Base-by-base conservation (phyloP, 805 yeast genomes). In the Danielozyma ontarioensis region DNA sequence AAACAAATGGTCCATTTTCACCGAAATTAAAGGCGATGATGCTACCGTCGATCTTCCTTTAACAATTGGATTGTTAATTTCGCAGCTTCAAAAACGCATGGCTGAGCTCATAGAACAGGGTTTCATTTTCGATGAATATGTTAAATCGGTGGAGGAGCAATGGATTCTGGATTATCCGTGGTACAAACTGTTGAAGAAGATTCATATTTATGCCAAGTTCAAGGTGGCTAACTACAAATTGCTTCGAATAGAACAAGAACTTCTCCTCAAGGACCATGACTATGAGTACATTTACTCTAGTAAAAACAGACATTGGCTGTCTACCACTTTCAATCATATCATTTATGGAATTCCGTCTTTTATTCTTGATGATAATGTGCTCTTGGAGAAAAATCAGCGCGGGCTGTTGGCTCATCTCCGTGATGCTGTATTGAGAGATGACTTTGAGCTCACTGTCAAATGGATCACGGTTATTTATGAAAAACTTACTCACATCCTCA, bases 81-180 rank as follows among this genome's bases (percentile, higher is more conserved):
- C 18, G 5, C 44, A 45, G 32, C 28, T 49, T 6, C 18, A 32
- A 6, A 14, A 21, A 2, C 34, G 51, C 7, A 24, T 57, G 13
- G 30, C 31, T 7, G 46, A 39, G 5, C 17, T 48, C 4, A 14
- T 40, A 4, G 22, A 30, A 6, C 53, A 47, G 36, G 58, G 83
- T 1, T 33, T 36, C 0, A 37, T 43, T 2, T 80, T 73, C 44
- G 89, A 83, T 44, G 47, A 43, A 2, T 67, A 68, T 39, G 68
- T 71, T 13, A 46, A 48, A 3, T 51, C 63, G 2, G 62, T 85
- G 17, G 78, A 76, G 41, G 56, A 59, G 2, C 66, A 71, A 22
- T 73, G 79, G 34, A 56, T 68, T 1, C 60, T 69, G 27, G 97
- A 86, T 45, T 82, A 74, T 46, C 88, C 96, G 1, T 83, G 95